phyloP scores from a whole-genome alignment of 2,329 filamentous ascomycete species.

The Trichoderma guizhouense region DNA sequence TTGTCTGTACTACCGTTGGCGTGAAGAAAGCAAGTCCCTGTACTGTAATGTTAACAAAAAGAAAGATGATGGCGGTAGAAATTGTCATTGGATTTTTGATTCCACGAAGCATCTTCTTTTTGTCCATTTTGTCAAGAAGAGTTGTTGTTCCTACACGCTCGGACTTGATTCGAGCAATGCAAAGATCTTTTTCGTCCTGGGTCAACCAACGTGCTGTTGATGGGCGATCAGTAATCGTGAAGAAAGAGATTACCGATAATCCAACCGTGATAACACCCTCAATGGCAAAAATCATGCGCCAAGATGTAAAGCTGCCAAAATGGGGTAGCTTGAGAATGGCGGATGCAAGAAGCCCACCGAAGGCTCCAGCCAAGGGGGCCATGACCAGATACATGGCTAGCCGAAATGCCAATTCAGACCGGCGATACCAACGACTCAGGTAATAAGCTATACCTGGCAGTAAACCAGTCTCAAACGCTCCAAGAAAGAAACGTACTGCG shows the following conservation, averaged over 20 bases:
- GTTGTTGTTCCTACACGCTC: background rate
- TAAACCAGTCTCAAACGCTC: background rate
- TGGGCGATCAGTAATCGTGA: conserved; percentile 66
- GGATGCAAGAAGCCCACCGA: conserved; percentile 63
- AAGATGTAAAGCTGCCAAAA: conserved; percentile 54
- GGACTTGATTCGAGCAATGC: background rate
- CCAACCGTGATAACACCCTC: conserved; percentile 60
- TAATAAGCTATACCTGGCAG: background rate
- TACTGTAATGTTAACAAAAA: conserved; percentile 36
- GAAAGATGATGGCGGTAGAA: conserved; percentile 54
- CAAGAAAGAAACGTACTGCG: background rate
- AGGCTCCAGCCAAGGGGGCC: conserved; percentile 67
- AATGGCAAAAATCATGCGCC: conserved; percentile 69
- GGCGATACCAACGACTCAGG: background rate
- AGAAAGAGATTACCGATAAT: conserved; percentile 56
- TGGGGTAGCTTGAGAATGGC: conserved; percentile 61
- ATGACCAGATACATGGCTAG: conserved; percentile 26
- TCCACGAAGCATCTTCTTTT: conserved; percentile 56
- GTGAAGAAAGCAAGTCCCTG: conserved; percentile 63
- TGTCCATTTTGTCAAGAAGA: conserved; percentile 29
- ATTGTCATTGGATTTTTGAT: conserved; percentile 62
- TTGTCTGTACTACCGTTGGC: conserved; percentile 65
- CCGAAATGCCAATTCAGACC: background rate
- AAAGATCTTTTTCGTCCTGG: background rate
- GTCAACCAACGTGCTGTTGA: conserved; percentile 61